phyloP scores from a whole-genome alignment of 176 grass and related monocot genomes.

The Oryza glumipatula region DNA sequence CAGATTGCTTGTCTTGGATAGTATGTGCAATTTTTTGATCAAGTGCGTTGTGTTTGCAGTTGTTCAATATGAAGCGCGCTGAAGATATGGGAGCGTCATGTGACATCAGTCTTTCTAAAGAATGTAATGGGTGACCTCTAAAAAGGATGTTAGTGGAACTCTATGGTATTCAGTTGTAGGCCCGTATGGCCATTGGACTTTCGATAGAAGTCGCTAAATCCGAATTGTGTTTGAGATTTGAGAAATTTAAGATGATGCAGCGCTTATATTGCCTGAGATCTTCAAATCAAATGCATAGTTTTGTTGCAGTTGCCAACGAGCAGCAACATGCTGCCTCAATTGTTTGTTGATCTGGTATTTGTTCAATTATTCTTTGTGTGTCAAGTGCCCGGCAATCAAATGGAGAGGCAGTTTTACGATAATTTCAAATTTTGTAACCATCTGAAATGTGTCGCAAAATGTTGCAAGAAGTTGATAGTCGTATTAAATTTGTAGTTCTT shows the following conservation, averaged over 20 bases:
- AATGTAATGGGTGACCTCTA: background rate
- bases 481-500: too few species aligned
- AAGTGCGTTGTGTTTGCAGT: constrained; percentile 24
- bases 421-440: too few species aligned
- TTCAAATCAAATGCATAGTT: background rate
- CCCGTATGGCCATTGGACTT: background rate
- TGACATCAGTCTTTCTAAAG: background rate
- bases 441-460: too few species aligned
- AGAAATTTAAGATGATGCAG: background rate
- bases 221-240: background rate
- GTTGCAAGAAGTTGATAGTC: too few species aligned
- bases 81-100: background rate
- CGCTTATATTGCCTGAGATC: background rate
- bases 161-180: background rate
- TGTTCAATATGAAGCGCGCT: constrained; percentile 58
- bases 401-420: too few species aligned
- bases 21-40: background rate
- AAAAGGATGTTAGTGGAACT: background rate
- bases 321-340: background rate
- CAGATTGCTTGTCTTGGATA: background rate
- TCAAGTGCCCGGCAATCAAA: too few species aligned
- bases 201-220: background rate
- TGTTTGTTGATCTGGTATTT: background rate
- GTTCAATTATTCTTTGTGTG: background rate
- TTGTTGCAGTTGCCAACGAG: background rate